These are phyloP conservation scores for Trichosporon inkin DNA, from an alignment of 1,284 basidiomycete genomes.

Conservation along the genomic window DNA sequence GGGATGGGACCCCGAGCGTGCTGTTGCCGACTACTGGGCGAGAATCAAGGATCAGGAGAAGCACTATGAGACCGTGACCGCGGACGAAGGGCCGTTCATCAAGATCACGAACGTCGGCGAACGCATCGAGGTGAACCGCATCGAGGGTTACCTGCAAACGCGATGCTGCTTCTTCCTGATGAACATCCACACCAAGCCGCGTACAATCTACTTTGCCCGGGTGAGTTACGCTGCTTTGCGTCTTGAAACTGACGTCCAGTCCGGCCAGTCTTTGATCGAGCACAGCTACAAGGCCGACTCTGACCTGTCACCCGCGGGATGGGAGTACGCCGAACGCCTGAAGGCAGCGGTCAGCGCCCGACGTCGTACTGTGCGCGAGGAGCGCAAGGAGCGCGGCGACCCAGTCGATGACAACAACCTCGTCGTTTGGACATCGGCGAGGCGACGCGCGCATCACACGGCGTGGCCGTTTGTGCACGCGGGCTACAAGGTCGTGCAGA, in stretches of 20 bases:
- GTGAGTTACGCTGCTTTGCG: slow-evolving; percentile 53
- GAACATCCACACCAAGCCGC: slow-evolving; percentile 91
- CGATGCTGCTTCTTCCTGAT: slow-evolving; percentile 73
- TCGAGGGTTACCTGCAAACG: slow-evolving; percentile 63
- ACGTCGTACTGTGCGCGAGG: slow-evolving; percentile 56
- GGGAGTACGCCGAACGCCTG: slow-evolving; percentile 85
- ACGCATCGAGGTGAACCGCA: slow-evolving; percentile 82
- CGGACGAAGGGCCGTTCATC: slow-evolving; percentile 79
- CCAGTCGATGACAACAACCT: slow-evolving; percentile 59
- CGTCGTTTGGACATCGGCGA: slow-evolving; percentile 93
- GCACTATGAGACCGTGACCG: slow-evolving; percentile 64
- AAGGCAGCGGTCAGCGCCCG: slow-evolving; percentile 79
- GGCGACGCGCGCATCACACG: slow-evolving; percentile 86
- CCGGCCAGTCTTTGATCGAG: slow-evolving; percentile 92
- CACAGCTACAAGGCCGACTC: slow-evolving; percentile 99
- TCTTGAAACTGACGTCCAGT: slow-evolving; percentile 51
- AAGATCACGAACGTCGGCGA: slow-evolving; percentile 96
- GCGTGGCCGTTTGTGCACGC: slow-evolving; percentile 84
- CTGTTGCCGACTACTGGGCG: slow-evolving; percentile 82
- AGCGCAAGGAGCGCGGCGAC: slow-evolving; percentile 59
- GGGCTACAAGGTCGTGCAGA: slow-evolving; percentile 79
- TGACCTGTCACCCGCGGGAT: slow-evolving; percentile 87
- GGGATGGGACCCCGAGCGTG: slow-evolving; percentile 85
- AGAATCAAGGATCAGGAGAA: slow-evolving; percentile 86
- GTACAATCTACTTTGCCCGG: slow-evolving; percentile 88